Evolutionary conservation across 1,284 basidiomycete species (phyloP), one percentile per base, ranked within the genome.

Genomic region (Malassezia cuniculi): DNA sequence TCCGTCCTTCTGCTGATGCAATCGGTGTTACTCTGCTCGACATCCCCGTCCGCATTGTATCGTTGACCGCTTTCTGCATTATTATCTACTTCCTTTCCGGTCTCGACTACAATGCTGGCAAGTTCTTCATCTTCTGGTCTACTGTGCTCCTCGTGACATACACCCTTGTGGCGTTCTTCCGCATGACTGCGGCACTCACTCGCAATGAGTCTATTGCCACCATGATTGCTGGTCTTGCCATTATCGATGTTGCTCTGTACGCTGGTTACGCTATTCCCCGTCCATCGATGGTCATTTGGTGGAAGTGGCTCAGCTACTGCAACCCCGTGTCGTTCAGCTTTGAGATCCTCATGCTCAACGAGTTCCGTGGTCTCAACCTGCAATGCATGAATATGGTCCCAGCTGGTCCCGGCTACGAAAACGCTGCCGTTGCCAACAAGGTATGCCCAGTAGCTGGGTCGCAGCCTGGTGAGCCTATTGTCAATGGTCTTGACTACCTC

Each of bases 231-330:
- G 55, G 48, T 42, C 38, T 57, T 1, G 49, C 41, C 12, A 33
- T 57, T 35, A 48, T 52, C 16, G 52, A 48, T 26, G 28, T 52
- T 4, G 47, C 49, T 4, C 37, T 55, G 5, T 57, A 54, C 30
- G n/a, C n/a, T n/a, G n/a, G n/a, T n/a, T 57, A 55, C 32, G 48
- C 55, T n/a, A 53, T 57, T 20, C 55, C 55, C 2, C 37, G 50
- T 1, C 45, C 45, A 5, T 47, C 48, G 3, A 55, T 57, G 55
- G 50, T 50, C 14, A 25, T 46, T 6, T 57, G 55, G 55, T 53
- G 47, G 47, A 44, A 46, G 21, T 57, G 55, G 55, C 47, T 57
- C 11, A 41, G 37, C 9, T 57, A 57, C 48, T 43, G 39, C 45
- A 57, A 57, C 33, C 55, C 55, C 3, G 32, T 57, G 19, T 39